Percentiles rank a stretch among this genome's conserved stretches.
These are phyloP conservation scores for Grammothele lineata DNA, from an alignment of 768 basidiomycete genomes.

Conservation along the genomic window DNA sequence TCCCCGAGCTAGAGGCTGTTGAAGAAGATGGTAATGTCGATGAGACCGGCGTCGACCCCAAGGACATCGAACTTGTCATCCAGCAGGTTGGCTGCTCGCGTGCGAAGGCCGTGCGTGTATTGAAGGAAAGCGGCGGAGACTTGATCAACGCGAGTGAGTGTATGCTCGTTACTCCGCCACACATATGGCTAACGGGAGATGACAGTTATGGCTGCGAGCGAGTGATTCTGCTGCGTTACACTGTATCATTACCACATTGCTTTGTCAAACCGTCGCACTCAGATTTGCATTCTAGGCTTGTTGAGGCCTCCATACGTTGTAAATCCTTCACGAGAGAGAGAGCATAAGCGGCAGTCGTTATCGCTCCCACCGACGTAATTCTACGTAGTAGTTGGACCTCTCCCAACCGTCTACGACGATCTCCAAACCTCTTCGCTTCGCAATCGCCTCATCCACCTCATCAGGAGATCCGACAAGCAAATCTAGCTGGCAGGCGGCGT, in stretches of 20 bases:
- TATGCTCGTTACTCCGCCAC: too few relatives aligned
- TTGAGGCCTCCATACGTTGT: too few relatives aligned
- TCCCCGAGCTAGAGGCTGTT: slow-evolving; percentile 77
- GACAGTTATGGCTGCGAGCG: slow-evolving; percentile 90
- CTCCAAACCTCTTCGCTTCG: slow-evolving; percentile 45
- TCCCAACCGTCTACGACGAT: slow-evolving; percentile 81
- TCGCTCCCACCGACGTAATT: slow-evolving; percentile 58
- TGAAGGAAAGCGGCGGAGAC: slow-evolving; percentile 92
- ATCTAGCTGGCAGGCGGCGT: slow-evolving; percentile 58
- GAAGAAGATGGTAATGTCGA: slow-evolving; percentile 82
- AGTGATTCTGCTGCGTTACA: slow-evolving; percentile 41
- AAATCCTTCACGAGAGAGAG: too few relatives aligned
- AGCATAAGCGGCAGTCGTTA: too few relatives aligned
- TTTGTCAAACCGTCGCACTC: slow-evolving; percentile 4
- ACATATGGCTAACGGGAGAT: slow-evolving; percentile 1
- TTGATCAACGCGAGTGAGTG: slow-evolving; percentile 94
- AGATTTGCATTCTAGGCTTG: slow-evolving; percentile 10
- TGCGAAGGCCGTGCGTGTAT: slow-evolving; percentile 84
- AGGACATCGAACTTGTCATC: slow-evolving; percentile 95
- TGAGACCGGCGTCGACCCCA: slow-evolving; percentile 85
- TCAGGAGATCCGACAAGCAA: slow-evolving; percentile 42
- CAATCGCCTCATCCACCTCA: neutral
- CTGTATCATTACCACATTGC: slow-evolving; percentile 25
- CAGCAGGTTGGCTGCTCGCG: slow-evolving; percentile 85
- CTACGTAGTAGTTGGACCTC: slow-evolving; percentile 84